phyloP scores from a whole-genome alignment of 225 moss, liverwort and hornwort genomes.

The Lunularia cruciata region DNA sequence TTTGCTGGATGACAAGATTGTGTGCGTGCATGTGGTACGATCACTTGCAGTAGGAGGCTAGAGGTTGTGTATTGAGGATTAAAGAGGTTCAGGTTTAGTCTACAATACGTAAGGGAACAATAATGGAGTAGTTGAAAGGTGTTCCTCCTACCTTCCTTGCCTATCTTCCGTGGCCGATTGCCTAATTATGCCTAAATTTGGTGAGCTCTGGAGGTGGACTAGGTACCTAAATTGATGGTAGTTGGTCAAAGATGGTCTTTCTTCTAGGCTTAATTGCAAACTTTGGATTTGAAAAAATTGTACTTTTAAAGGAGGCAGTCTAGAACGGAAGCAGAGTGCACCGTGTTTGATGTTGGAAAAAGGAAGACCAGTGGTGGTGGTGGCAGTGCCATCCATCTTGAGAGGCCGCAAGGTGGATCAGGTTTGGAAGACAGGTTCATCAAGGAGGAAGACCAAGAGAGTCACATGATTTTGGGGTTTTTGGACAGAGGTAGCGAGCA shows the following conservation, averaged over 20 bases:
- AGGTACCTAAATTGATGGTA: conserved; percentile 14
- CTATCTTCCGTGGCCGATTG: conserved; percentile 4
- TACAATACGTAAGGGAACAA: background rate
- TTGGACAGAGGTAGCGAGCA: background rate
- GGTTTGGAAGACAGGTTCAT: background rate
- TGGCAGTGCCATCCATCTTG: background rate
- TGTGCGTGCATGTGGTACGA: background rate
- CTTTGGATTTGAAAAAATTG: conserved; percentile 5
- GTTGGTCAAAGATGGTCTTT: conserved; percentile 22
- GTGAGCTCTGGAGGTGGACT: background rate
- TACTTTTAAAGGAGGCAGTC: background rate
- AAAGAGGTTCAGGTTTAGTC: background rate
- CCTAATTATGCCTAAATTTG: background rate
- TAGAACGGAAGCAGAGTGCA: background rate
- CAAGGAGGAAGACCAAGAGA: background rate
- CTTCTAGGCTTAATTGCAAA: background rate
- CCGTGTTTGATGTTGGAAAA: background rate
- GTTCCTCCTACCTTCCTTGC: background rate
- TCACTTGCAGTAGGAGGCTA: background rate
- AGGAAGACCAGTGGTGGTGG: background rate
- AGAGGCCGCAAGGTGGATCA: background rate
- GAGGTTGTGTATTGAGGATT: background rate
- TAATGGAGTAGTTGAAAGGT: background rate
- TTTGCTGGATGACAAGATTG: background rate
- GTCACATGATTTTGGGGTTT: background rate